Evolutionary conservation across 805 yeast species (phyloP).

Genomic region (Lipomyces spencermartinsiae): DNA sequence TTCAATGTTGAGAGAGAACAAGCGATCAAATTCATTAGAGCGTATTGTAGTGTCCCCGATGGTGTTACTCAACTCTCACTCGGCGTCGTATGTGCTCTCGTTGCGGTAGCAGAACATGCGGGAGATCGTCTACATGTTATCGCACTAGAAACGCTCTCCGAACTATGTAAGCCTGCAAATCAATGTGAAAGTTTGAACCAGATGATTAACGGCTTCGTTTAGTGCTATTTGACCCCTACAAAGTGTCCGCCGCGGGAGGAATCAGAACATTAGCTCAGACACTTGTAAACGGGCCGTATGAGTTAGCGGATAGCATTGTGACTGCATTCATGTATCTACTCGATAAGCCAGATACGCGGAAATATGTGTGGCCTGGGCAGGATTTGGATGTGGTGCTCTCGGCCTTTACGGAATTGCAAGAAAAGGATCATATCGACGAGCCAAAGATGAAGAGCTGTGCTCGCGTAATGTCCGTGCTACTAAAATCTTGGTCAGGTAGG

Average conservation of each 20-base stretch:
- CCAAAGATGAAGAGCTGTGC: slow-evolving; percentile 68
- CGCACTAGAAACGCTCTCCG: slow-evolving; percentile 62
- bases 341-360: slow-evolving; percentile 62
- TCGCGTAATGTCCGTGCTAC: slow-evolving; percentile 60
- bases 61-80: slow-evolving; percentile 62
- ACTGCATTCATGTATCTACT: slow-evolving; percentile 61
- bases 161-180: slow-evolving; percentile 40
- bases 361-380: slow-evolving; percentile 61
- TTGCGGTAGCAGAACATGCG: slow-evolving; percentile 63
- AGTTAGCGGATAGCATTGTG: slow-evolving; percentile 52
- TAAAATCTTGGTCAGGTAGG: slow-evolving; percentile 62
- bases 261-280: slow-evolving; percentile 53
- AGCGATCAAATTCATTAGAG: slow-evolving; percentile 73
- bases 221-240: slow-evolving; percentile 53
- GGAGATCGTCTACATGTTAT: slow-evolving; percentile 59
- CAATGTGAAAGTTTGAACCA: not conserved
- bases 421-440: slow-evolving; percentile 54
- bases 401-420: slow-evolving; percentile 70
- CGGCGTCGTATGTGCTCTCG: slow-evolving; percentile 71
- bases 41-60: slow-evolving; percentile 59
- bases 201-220: slow-evolving; percentile 33
- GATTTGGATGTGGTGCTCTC: slow-evolving; percentile 70
- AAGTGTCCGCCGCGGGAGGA: slow-evolving; percentile 55
- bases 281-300: slow-evolving; percentile 62
- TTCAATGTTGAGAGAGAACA: slow-evolving; percentile 72